A percentile compares a stretch with the other conserved stretches of the same genome.
These are phyloP conservation scores for Chamaecrista fasciculata DNA, from an alignment of 306 rosid genomes.

Conservation along the genomic window DNA sequence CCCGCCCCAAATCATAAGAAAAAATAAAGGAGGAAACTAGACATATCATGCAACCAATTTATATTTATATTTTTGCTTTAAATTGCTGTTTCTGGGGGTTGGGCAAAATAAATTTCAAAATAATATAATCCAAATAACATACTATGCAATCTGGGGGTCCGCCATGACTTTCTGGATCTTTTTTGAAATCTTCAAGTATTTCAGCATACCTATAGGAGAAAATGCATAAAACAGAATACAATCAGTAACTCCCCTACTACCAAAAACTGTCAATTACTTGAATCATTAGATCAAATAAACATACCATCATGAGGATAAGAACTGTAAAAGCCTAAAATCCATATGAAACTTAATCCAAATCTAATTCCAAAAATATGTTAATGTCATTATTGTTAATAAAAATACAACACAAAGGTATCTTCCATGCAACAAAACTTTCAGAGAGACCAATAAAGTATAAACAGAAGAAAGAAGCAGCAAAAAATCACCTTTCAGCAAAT, in stretches of 20 bases:
- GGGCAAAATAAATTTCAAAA: not conserved
- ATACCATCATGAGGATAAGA: constrained; percentile 2
- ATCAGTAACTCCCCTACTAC: constrained; percentile 5
- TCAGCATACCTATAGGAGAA: constrained; percentile 60
- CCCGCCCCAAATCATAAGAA: not conserved
- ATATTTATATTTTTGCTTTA: not conserved
- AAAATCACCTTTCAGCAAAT: constrained; percentile 68
- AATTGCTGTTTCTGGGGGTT: not conserved
- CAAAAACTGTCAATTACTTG: constrained; percentile 5
- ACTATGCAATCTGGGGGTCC: constrained; percentile 81
- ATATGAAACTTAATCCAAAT: constrained; percentile 8
- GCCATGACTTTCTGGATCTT: constrained; percentile 84
- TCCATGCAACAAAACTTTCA: not conserved
- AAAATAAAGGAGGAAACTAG: not conserved
- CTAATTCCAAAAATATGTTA: not conserved
- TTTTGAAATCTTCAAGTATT: constrained; percentile 79
- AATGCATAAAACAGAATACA: constrained; percentile 26
- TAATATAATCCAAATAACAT: constrained; percentile 32
- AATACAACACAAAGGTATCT: not conserved
- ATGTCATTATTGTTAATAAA: not conserved
- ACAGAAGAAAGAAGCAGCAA: constrained; percentile 11
- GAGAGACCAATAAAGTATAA: not conserved
- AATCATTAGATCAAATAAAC: not conserved
- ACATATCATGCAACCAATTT: not conserved
- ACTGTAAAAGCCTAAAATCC: not conserved